Evolutionary conservation across 1,284 basidiomycete genomes (phyloP).

Genomic region (Phylloporus sp.): DNA sequence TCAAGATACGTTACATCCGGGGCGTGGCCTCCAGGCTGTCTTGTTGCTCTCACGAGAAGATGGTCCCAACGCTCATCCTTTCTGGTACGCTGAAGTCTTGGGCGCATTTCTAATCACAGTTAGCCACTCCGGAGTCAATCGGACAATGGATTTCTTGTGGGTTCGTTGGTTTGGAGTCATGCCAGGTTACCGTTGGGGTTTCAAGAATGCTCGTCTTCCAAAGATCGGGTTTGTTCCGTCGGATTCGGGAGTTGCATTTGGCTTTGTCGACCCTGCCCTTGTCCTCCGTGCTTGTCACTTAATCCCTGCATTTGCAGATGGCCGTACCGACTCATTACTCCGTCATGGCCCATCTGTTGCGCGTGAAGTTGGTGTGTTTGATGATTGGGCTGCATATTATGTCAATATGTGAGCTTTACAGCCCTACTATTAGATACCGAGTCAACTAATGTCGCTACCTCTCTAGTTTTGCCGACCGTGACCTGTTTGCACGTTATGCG

Average conservation of each 20-base stretch:
- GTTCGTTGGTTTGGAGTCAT: conserved; percentile 28
- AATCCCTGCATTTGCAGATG: too few relatives aligned
- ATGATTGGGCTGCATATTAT: not conserved
- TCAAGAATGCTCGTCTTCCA: conserved; percentile 14
- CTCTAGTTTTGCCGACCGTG: not conserved
- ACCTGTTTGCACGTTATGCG: not conserved
- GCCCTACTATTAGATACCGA: too few relatives aligned
- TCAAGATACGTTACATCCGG: too few relatives aligned
- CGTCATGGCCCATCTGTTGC: too few relatives aligned
- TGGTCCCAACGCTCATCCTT: conserved; percentile 15
- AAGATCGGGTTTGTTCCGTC: conserved; percentile 18
- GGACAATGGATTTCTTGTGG: conserved; percentile 30
- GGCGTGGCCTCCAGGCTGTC: conserved; percentile 2
- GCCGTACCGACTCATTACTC: too few relatives aligned
- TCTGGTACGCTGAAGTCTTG: conserved; percentile 28
- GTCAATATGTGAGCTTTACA: conserved; percentile 16
- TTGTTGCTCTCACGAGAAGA: conserved; percentile 19
- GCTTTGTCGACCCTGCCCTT: conserved; percentile 10
- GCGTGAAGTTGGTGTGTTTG: too few relatives aligned
- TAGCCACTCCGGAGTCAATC: not conserved
- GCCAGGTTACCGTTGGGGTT: conserved; percentile 12
- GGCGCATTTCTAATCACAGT: not conserved
- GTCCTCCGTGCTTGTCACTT: too few relatives aligned
- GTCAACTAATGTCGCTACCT: not conserved
- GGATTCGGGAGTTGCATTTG: conserved; percentile 5